Evolutionary conservation across 768 basidiomycete species (phyloP).

Genomic region (Lactarius hengduanensis): DNA sequence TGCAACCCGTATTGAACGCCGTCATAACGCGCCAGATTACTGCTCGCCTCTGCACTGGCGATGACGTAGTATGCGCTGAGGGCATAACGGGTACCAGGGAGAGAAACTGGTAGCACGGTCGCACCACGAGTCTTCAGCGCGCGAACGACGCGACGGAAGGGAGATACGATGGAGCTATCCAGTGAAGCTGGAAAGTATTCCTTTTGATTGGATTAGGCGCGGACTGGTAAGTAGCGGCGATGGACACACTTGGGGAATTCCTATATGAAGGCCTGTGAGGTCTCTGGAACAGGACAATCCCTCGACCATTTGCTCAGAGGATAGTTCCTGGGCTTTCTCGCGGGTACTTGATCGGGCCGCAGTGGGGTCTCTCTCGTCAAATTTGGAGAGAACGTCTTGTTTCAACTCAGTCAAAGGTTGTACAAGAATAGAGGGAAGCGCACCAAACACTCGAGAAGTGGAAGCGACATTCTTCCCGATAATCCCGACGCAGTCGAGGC

Average conservation of each 20-base stretch:
- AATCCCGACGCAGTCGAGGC: conserved; percentile 91
- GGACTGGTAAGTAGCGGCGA: neutral
- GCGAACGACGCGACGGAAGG: conserved; percentile 47
- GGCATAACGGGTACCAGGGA: conserved; percentile 68
- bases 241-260: conserved; percentile 65
- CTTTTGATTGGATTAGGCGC: conserved; percentile 32
- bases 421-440: conserved; percentile 30
- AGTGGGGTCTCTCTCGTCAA: conserved; percentile 76
- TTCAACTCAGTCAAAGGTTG: neutral
- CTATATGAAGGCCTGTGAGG: conserved; percentile 61
- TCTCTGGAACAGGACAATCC: conserved; percentile 18
- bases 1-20: conserved; percentile 79
- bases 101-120: conserved; percentile 63
- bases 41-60: conserved; percentile 90
- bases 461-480: conserved; percentile 54
- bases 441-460: conserved; percentile 63
- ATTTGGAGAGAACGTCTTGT: conserved; percentile 39
- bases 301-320: conserved; percentile 9
- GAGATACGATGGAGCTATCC: conserved; percentile 42
- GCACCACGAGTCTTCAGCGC: conserved; percentile 57
- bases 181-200: conserved; percentile 83
- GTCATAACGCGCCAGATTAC: conserved; percentile 87
- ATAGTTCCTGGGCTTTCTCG: conserved; percentile 35
- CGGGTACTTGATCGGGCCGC: conserved; percentile 48
- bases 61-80: conserved; percentile 96